Percentiles rank a stretch among this genome's conserved stretches.
Evolutionary conservation across 306 rosid species (phyloP).

Genomic region (Arachis hypogaea): DNA sequence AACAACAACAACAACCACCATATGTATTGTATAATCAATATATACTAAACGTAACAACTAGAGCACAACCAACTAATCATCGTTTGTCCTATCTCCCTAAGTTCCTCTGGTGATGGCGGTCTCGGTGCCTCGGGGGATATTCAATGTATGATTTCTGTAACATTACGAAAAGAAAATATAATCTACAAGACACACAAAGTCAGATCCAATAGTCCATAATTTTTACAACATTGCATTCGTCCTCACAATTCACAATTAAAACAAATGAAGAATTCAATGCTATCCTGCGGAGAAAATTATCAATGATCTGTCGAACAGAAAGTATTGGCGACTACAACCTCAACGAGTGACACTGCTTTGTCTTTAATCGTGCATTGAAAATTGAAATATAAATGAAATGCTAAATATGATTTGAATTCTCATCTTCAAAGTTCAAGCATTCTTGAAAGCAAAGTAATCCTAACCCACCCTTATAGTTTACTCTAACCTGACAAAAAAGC

Average conservation of each 20-base stretch:
- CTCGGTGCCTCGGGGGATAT: slow-evolving; percentile 69
- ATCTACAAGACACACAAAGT: background rate
- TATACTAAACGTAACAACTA: background rate
- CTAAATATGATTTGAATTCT: background rate
- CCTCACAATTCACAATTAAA: background rate
- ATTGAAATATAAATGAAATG: background rate
- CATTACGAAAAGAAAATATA: slow-evolving; percentile 24
- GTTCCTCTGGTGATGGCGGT: slow-evolving; percentile 87
- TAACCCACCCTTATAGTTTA: background rate
- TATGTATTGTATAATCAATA: slow-evolving; percentile 29
- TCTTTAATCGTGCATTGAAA: background rate
- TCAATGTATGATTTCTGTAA: slow-evolving; percentile 66
- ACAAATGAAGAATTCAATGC: slow-evolving; percentile 5
- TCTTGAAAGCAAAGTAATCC: background rate
- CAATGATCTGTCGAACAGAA: background rate
- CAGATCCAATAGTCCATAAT: background rate
- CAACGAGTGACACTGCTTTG: background rate
- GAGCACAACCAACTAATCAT: slow-evolving; percentile 45
- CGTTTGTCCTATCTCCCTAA: slow-evolving; percentile 80
- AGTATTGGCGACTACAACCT: background rate
- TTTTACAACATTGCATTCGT: slow-evolving; percentile 8
- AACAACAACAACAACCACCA: background rate
- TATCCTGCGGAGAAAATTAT: background rate
- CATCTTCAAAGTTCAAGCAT: background rate
- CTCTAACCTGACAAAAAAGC: background rate